Evolutionary conservation across 2,329 filamentous ascomycete genomes (phyloP).

Genomic region (Beauveria sp.): DNA sequence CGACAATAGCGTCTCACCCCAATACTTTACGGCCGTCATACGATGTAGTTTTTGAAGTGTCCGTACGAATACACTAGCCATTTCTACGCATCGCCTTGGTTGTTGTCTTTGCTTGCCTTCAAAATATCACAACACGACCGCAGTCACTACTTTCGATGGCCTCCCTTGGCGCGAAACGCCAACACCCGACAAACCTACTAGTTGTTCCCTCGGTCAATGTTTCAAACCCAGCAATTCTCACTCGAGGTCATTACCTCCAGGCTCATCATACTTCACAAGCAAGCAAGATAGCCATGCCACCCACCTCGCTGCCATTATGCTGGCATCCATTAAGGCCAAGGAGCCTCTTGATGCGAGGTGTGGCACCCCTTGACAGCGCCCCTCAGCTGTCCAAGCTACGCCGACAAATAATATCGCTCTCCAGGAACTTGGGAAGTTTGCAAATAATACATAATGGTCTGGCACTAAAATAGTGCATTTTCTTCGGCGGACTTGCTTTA

Average conservation of each 20-base stretch:
- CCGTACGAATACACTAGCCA: too few relatives aligned
- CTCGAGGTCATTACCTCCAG: neutral
- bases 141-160: neutral
- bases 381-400: neutral
- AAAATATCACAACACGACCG: too few relatives aligned
- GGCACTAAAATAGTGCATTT: neutral
- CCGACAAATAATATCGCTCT: conserved; percentile 2
- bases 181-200: neutral
- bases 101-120: too few relatives aligned
- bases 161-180: neutral
- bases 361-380: neutral
- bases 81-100: too few relatives aligned
- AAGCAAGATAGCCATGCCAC: too few relatives aligned
- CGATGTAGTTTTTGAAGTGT: too few relatives aligned
- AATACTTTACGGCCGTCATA: neutral
- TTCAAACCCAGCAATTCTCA: neutral
- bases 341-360: neutral
- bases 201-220: too few relatives aligned
- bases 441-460: neutral
- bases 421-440: neutral
- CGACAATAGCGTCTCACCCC: neutral
- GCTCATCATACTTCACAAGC: too few relatives aligned
- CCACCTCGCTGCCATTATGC: too few relatives aligned
- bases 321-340: neutral
- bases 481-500: neutral